These are phyloP conservation scores for Chlamydomonas schloesseri DNA, from an alignment of 139 green algal species.

Conservation along the genomic window DNA sequence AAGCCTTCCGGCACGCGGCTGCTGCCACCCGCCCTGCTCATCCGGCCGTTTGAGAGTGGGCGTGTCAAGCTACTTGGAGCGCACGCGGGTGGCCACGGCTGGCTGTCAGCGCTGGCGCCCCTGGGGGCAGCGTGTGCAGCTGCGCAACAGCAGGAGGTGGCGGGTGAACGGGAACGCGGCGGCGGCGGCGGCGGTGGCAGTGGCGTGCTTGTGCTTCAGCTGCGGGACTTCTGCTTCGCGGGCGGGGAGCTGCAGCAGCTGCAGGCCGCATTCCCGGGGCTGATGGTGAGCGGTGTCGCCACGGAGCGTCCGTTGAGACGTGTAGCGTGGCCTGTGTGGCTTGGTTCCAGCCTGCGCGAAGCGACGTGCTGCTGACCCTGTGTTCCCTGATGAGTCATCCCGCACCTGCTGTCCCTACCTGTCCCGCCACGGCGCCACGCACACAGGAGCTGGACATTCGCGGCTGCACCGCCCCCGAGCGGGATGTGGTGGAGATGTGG, in stretches of 20 bases:
- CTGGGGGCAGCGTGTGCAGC: no score
- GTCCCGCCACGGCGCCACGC: no score
- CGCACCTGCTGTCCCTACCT: no score
- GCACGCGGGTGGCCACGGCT: background rate
- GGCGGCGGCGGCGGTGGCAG: no score
- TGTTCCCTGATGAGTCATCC: no score
- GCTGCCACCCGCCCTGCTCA: background rate
- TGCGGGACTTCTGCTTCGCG: background rate
- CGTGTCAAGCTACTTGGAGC: background rate
- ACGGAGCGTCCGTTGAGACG: no score
- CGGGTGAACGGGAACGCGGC: no score
- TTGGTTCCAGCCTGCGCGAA: no score
- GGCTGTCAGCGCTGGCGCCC: conserved; percentile 12
- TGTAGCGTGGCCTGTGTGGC: no score
- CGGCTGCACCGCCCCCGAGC: background rate
- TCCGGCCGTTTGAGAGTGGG: background rate
- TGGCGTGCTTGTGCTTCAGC: background rate
- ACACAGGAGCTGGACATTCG: conserved; percentile 7
- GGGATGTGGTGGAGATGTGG: background rate
- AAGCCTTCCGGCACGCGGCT: background rate
- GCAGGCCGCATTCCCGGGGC: background rate
- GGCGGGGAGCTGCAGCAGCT: background rate
- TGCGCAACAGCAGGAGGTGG: no score
- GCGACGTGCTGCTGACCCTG: no score
- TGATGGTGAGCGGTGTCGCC: background rate